Evolutionary conservation across 2,329 filamentous ascomycete genomes (phyloP), one percentile per base, ranked within the genome.

Genomic region (Cyclaneusma minus): DNA sequence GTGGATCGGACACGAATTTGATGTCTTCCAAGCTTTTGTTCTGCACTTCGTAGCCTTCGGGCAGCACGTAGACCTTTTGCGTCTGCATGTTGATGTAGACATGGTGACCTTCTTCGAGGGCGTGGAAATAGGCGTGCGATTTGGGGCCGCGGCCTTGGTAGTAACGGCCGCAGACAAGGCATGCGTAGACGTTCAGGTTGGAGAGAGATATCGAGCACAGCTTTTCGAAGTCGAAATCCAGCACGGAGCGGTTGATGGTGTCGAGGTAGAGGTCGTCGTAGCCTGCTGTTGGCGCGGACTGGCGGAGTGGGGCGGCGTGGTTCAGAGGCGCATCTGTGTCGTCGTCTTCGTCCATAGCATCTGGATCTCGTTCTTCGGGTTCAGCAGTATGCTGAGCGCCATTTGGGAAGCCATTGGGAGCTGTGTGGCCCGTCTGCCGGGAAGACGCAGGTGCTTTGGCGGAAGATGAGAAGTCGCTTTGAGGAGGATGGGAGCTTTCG

Each of bases 181-280:
- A 98, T 7, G 89, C 89, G 51, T 98, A 98, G 22, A 98, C 85
- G 48, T 98, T 98, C 57, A 95, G 94, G 50, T 95, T 95, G 25
- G 85, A 93, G 6, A 98, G 66, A 17, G 83, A 92, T 38, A 98
- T 67, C 13, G 87, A 95, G 56, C 89, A 98, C 8, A 94, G 70
- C 61, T 98, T 98, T 50, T 98, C 89, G 49, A 98, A 98, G 54
- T 98, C 89, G 49, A 95, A 95, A 54, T 98, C 89, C 30, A 95
- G 73, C 24, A 93, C 75, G 45, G 76, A 72, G 44, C 89, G 81
- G 51, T 93, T 74, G 54, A 98, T 91, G 8, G 89, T 95, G 58
- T 98, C 89, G 40, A 98, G 79, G 51, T 98, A 98, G 15, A 98
- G 72, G 50, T 98, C 87, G 43, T 79, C 76, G 58, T 94, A 98